Conservation (phyloP, 192 early-diverging fungal species). For the Pilaira anomala region DNA sequence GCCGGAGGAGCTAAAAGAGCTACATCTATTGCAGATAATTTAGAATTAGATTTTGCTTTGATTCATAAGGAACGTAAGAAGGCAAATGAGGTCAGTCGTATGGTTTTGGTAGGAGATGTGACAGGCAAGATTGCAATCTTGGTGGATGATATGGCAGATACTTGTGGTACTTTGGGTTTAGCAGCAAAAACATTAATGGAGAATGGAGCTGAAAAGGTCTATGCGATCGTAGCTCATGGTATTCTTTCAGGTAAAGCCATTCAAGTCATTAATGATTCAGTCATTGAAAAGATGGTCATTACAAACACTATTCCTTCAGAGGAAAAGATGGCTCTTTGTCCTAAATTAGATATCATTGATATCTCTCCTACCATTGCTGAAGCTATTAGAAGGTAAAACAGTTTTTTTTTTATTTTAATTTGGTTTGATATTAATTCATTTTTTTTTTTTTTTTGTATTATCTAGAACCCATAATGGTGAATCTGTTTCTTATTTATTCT, state of each 20-base stretch:
- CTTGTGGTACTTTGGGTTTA: slow-evolving; percentile 82
- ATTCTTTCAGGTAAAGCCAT: slow-evolving; percentile 91
- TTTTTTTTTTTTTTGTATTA: not conserved
- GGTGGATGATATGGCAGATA: slow-evolving; percentile 98
- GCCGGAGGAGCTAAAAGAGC: slow-evolving; percentile 95
- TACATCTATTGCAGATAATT: slow-evolving; percentile 88
- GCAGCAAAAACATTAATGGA: slow-evolving; percentile 86
- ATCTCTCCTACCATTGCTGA: slow-evolving; percentile 74
- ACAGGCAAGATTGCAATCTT: slow-evolving; percentile 84
- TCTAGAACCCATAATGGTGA: slow-evolving; percentile 66
- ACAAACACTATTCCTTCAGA: slow-evolving; percentile 82
- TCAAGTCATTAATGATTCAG: slow-evolving; percentile 76
- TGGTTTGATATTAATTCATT: not conserved
- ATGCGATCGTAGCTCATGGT: slow-evolving; percentile 94
- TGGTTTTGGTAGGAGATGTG: slow-evolving; percentile 96
- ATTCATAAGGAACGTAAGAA: slow-evolving; percentile 96
- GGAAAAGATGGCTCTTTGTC: slow-evolving; percentile 67
- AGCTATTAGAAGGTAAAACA: slow-evolving; percentile 51
- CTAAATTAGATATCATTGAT: slow-evolving; percentile 80
- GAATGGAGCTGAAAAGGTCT: slow-evolving; percentile 86
- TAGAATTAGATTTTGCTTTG: slow-evolving; percentile 92
- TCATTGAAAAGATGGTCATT: slow-evolving; percentile 70
- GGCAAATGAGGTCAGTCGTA: slow-evolving; percentile 83
- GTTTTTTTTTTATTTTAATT: not conserved
- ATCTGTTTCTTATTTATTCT: slow-evolving; percentile 62